phyloP scores from a whole-genome alignment of 805 yeast genomes.

The Candida morakotiae region DNA sequence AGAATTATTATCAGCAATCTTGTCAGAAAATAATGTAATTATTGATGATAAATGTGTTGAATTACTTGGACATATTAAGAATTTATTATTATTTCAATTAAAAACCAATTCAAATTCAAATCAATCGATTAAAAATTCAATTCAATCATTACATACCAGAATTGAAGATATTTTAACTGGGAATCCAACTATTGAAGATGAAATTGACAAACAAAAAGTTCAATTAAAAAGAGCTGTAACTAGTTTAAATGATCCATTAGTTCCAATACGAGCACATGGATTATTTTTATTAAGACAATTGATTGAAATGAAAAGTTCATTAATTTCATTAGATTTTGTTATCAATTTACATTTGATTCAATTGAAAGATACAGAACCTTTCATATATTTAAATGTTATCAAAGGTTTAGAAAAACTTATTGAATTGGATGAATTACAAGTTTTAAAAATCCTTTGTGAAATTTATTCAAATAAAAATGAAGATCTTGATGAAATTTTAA shows the following conservation, averaged over 20 bases:
- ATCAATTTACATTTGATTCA: slow-evolving; percentile 60
- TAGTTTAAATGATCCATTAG: slow-evolving; percentile 69
- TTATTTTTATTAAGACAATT: slow-evolving; percentile 58
- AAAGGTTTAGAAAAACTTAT: slow-evolving; percentile 67
- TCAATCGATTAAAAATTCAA: slow-evolving; percentile 11
- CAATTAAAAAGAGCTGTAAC: slow-evolving; percentile 56
- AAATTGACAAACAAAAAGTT: slow-evolving; percentile 31
- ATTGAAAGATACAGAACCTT: slow-evolving; percentile 78
- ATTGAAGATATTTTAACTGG: slow-evolving; percentile 26
- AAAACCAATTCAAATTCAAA: slow-evolving; percentile 5
- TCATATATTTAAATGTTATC: slow-evolving; percentile 77
- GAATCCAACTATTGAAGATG: slow-evolving; percentile 15
- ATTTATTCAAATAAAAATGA: slow-evolving; percentile 30
- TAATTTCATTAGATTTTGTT: slow-evolving; percentile 50
- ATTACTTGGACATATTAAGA: slow-evolving; percentile 26
- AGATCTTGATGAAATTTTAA: slow-evolving; percentile 63
- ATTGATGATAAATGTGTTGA: slow-evolving; percentile 25
- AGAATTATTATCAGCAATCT: slow-evolving; percentile 33
- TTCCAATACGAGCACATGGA: slow-evolving; percentile 88
- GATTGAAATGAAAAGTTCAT: slow-evolving; percentile 45
- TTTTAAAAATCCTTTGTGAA: slow-evolving; percentile 33
- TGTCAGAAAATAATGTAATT: slow-evolving; percentile 25
- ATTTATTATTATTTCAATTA: slow-evolving; percentile 13
- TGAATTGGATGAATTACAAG: slow-evolving; percentile 35
- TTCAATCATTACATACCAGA: slow-evolving; percentile 24